These are phyloP conservation scores for Acrasis kona DNA, from an alignment of 78 protist genomes.

Conservation along the genomic window DNA sequence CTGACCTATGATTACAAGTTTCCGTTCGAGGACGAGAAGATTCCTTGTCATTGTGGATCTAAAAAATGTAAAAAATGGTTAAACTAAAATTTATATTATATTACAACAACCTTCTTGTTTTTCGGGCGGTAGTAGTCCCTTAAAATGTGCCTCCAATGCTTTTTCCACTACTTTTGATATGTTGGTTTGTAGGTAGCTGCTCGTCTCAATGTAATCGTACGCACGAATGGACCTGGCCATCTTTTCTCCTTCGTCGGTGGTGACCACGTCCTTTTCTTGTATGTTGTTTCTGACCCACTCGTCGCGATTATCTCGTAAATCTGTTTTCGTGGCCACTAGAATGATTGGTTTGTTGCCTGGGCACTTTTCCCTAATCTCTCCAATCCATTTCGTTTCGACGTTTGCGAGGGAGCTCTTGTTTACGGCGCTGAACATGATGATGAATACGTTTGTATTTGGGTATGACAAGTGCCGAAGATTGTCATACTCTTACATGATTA, in stretches of 20 bases:
- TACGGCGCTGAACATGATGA: conserved; percentile 76
- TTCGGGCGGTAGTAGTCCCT: too few species aligned
- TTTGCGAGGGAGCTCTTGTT: conserved; percentile 66
- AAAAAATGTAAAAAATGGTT: conserved; percentile 44
- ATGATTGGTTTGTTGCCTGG: too few species aligned
- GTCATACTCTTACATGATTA: not conserved
- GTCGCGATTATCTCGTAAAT: too few species aligned
- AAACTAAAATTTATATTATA: conserved; percentile 30
- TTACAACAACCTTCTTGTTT: not conserved
- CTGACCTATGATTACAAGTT: conserved; percentile 93
- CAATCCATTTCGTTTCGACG: conserved; percentile 63
- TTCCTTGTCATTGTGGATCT: conserved; percentile 86
- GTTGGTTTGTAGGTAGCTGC: too few species aligned
- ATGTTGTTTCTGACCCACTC: too few species aligned
- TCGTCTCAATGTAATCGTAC: too few species aligned
- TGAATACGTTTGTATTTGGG: conserved; percentile 87
- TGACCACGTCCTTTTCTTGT: too few species aligned
- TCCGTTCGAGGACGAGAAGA: conserved; percentile 84
- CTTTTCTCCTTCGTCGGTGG: too few species aligned
- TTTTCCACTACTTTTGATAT: too few species aligned
- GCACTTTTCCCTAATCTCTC: conserved; percentile 81
- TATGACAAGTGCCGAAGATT: conserved; percentile 27
- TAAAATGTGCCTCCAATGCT: too few species aligned
- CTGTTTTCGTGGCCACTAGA: too few species aligned
- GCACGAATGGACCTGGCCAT: too few species aligned